Evolutionary conservation across 2,329 filamentous ascomycete genomes (phyloP).

Genomic region (Emergomyces orientalis): DNA sequence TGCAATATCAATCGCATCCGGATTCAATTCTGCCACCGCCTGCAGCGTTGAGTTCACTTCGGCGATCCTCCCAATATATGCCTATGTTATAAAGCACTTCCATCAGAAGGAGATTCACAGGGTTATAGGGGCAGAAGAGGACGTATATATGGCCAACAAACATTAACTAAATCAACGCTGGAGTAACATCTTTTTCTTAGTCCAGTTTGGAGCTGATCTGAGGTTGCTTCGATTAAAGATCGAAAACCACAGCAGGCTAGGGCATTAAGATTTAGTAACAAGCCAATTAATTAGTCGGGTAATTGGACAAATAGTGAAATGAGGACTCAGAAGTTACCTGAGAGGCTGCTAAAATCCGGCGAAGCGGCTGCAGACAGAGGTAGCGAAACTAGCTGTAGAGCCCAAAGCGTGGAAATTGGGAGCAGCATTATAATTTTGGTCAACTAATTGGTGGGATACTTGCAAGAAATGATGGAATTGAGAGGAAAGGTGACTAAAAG

Average conservation of each 20-base stretch:
- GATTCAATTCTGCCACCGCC: constrained; percentile 47
- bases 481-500: not conserved
- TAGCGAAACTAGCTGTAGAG: not conserved
- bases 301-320: not conserved
- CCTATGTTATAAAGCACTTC: constrained; percentile 22
- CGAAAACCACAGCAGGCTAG: constrained; percentile 15
- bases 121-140: not conserved
- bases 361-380: not conserved
- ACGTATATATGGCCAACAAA: constrained; percentile 11
- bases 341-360: not conserved
- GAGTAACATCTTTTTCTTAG: constrained; percentile 43
- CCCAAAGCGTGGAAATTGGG: not conserved
- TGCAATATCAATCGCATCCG: constrained; percentile 45
- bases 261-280: not conserved
- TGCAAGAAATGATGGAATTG: not conserved
- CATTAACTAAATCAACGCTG: constrained; percentile 47
- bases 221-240: constrained; percentile 42
- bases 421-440: not conserved
- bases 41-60: constrained; percentile 47
- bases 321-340: not conserved
- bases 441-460: not conserved
- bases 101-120: not conserved
- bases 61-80: constrained; percentile 43
- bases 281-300: not conserved
- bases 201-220: constrained; percentile 43